Percentiles rank a stretch among this genome's conserved stretches.
phyloP scores from a whole-genome alignment of 1,284 basidiomycete genomes.

The Athelia sp. region DNA sequence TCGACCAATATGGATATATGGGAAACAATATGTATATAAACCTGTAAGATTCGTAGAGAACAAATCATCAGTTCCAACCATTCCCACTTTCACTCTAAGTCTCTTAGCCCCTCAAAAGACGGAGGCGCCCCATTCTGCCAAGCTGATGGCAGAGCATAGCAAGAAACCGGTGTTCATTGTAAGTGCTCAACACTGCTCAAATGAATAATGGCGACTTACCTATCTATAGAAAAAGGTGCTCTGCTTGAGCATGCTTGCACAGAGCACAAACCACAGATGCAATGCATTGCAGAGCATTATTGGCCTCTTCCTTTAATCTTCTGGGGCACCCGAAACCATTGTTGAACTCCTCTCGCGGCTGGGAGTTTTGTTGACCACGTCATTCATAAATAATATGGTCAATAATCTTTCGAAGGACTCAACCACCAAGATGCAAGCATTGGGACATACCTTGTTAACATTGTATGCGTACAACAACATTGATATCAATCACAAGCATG shows the following conservation, averaged over 20 bases:
- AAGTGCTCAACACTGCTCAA: too few relatives aligned
- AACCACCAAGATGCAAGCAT: neutral
- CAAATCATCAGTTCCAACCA: too few relatives aligned
- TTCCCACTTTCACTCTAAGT: too few relatives aligned
- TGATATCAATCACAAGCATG: slow-evolving; percentile 4
- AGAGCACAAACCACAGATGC: neutral
- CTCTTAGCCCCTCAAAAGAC: too few relatives aligned
- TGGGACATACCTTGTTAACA: neutral
- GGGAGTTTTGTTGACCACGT: slow-evolving; percentile 1
- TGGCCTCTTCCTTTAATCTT: slow-evolving; percentile 5
- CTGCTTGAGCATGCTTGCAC: neutral
- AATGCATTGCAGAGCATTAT: slow-evolving; percentile 4
- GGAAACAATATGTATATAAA: too few relatives aligned
- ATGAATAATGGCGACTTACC: too few relatives aligned
- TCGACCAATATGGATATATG: too few relatives aligned
- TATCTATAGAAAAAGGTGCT: too few relatives aligned
- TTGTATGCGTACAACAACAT: slow-evolving; percentile 6
- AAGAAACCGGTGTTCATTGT: too few relatives aligned
- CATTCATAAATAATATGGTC: slow-evolving; percentile 1
- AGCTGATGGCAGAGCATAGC: too few relatives aligned
- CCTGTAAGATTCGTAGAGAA: too few relatives aligned
- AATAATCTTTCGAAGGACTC: slow-evolving; percentile 1
- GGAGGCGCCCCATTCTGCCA: too few relatives aligned
- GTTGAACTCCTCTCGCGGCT: slow-evolving; percentile 4
- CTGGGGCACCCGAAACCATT: slow-evolving; percentile 3